Evolutionary conservation across 2,329 filamentous ascomycete genomes (phyloP).

Genomic region (Fusarium tjaetaba): DNA sequence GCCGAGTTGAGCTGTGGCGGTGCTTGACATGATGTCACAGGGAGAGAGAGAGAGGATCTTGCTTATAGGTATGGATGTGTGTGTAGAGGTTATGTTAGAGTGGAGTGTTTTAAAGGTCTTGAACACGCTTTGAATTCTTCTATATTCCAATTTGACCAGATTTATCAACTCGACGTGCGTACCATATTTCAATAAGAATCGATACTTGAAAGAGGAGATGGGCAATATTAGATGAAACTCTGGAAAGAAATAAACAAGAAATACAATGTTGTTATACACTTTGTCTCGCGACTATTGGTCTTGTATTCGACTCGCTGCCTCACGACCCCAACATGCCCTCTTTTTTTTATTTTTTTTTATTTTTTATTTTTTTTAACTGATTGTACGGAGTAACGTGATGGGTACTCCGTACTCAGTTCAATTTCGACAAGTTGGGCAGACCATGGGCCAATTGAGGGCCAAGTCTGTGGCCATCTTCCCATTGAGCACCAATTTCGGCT

Average conservation of each 20-base stretch:
- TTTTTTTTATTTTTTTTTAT: not conserved
- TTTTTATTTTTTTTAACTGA: too few species aligned
- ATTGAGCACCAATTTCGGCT: not conserved
- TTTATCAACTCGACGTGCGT: not conserved
- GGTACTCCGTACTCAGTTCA: not conserved
- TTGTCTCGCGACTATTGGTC: conserved; percentile 11
- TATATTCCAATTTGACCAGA: not conserved
- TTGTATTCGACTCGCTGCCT: not conserved
- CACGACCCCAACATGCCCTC: not conserved
- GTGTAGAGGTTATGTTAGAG: not conserved
- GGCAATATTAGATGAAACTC: not conserved
- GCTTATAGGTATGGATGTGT: not conserved
- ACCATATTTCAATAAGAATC: not conserved
- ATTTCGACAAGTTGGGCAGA: not conserved
- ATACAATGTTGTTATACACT: not conserved
- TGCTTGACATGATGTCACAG: not conserved
- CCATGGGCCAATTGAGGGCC: not conserved
- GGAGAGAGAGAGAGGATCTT: not conserved
- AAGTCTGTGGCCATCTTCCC: not conserved
- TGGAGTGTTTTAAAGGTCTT: not conserved
- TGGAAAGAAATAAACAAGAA: not conserved
- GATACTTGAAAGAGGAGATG: not conserved
- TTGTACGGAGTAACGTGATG: not conserved
- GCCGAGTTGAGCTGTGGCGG: not conserved
- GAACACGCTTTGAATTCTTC: not conserved